Evolutionary conservation across 805 yeast genomes (phyloP), one percentile per base, ranked within the genome.

Genomic region (Sugiyamaella qingdaonensis): DNA sequence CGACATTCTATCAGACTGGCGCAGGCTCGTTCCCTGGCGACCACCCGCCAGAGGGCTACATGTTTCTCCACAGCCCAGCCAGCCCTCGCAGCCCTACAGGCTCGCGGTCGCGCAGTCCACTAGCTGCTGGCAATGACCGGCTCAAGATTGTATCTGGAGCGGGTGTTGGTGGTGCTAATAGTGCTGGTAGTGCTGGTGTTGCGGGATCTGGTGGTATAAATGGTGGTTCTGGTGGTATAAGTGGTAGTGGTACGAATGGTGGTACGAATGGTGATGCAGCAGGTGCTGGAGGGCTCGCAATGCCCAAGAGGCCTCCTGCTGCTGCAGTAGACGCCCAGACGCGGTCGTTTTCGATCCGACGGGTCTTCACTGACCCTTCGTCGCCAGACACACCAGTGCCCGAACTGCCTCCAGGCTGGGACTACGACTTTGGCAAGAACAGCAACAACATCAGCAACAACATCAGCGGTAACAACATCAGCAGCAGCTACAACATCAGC

Each of bases 1-100:
- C 58, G 41, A 60, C 61, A 19, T 53, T 56, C 34, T 60, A 58
- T 48, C 54, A 52, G 44, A 31, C 53, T n/a, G 57, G 52, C 37
- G 13, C 21, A 13, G 21, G 43, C 21, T 39, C 43, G 13, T 16
- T 29, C 9, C 37, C 48, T 10, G 36, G 48, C 24, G 43, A 39
- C 43, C 18, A 27, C 21, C 19, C 21, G 10, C 33, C 48, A 37
- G 31, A 36, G 19, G 39, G 18, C 10, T 34, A 16, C 27, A 39
- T 18, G 27, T 21, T 18, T 27, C 43, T 27, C 11, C 43, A 39
- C 43, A 39, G 18, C 43, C 24, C 21, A 13, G 21, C 43, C 7
- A 21, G 21, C 10, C 41, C 50, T 14, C 44, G 36, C 36, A 33
- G 44, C 48, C 27, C 51, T 18, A 27, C 43, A 39, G 43, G 43